A percentile compares a stretch with the other conserved stretches of the same genome.
Evolutionary conservation across 176 grass and related monocot species (phyloP).

Genomic region (Ensete ventricosum): DNA sequence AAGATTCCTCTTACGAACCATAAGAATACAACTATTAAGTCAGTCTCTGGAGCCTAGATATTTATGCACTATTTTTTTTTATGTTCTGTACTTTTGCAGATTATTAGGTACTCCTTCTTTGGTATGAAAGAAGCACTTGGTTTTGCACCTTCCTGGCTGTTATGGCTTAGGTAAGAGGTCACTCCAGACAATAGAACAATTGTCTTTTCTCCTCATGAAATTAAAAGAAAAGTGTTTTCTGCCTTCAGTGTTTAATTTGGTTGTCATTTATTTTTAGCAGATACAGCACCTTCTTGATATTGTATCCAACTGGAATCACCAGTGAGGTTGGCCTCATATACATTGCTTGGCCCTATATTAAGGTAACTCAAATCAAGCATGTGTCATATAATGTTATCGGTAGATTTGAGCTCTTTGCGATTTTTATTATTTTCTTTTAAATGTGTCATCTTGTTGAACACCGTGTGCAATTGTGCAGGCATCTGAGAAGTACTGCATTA

Average conservation of each 20-base stretch:
- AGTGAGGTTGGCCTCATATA: conserved; percentile 51
- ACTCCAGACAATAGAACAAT: background rate
- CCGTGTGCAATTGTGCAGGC: conserved; percentile 1
- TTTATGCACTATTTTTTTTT: background rate
- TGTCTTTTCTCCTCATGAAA: background rate
- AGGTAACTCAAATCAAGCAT: conserved; percentile 19
- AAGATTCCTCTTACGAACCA: background rate
- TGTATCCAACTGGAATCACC: conserved; percentile 51
- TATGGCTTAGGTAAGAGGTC: conserved; percentile 70
- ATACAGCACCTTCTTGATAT: conserved; percentile 41
- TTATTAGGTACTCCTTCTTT: conserved; percentile 93
- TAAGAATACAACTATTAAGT: too few relatives aligned
- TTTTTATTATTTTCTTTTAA: background rate
- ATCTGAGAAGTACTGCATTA: conserved; percentile 27
- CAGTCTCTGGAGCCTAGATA: background rate
- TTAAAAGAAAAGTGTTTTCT: background rate
- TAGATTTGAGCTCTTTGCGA: too few relatives aligned
- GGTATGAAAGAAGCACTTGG: conserved; percentile 81
- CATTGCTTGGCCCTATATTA: conserved; percentile 34
- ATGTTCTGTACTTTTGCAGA: conserved; percentile 24
- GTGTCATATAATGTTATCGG: background rate
- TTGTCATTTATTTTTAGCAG: conserved; percentile 16
- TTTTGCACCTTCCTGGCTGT: conserved; percentile 62
- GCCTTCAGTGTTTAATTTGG: background rate
- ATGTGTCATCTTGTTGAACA: background rate